Evolutionary conservation across 495 filamentous ascomycete species (phyloP).

Genomic region (Penicillium roqueforti): DNA sequence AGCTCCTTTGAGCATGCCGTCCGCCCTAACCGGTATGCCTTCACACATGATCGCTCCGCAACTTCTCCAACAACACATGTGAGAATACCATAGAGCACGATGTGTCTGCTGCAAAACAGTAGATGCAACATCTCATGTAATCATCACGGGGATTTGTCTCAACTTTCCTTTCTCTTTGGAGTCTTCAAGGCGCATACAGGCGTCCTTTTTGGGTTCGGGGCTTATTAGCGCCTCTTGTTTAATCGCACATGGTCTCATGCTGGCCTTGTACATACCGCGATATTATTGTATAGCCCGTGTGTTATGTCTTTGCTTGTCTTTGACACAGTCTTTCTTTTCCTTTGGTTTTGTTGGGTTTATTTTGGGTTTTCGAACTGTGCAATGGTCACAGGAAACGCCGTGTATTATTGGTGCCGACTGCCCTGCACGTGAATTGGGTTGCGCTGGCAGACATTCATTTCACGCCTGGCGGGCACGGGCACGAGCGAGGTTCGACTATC

Average conservation of each 20-base stretch:
- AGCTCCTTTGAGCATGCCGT: slow-evolving; percentile 34
- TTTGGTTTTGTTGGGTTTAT: not conserved
- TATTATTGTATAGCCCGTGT: not conserved
- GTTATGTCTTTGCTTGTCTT: not conserved
- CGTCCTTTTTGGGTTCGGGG: not conserved
- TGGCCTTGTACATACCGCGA: slow-evolving; percentile 1
- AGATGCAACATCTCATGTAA: not conserved
- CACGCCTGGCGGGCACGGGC: slow-evolving; percentile 25
- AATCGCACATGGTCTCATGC: slow-evolving; percentile 3
- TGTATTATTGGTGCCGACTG: slow-evolving; percentile 4
- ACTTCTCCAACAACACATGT: slow-evolving; percentile 47
- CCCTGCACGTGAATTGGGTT: not conserved
- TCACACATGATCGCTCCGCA: slow-evolving; percentile 46
- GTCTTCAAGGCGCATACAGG: slow-evolving; percentile 1
- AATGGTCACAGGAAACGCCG: not conserved
- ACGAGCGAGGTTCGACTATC: slow-evolving; percentile 9
- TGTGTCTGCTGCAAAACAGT: not conserved
- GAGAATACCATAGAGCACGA: slow-evolving; percentile 9
- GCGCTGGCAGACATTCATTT: slow-evolving; percentile 5
- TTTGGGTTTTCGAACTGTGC: not conserved
- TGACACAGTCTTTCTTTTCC: not conserved
- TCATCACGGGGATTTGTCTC: not conserved
- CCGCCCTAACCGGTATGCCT: slow-evolving; percentile 35
- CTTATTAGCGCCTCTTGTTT: slow-evolving; percentile 9
- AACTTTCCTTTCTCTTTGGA: not conserved